A percentile compares a stretch with the other conserved stretches of the same genome.
Conservation (phyloP, 768 basidiomycete species). For the Lentinula guzmanii region DNA sequence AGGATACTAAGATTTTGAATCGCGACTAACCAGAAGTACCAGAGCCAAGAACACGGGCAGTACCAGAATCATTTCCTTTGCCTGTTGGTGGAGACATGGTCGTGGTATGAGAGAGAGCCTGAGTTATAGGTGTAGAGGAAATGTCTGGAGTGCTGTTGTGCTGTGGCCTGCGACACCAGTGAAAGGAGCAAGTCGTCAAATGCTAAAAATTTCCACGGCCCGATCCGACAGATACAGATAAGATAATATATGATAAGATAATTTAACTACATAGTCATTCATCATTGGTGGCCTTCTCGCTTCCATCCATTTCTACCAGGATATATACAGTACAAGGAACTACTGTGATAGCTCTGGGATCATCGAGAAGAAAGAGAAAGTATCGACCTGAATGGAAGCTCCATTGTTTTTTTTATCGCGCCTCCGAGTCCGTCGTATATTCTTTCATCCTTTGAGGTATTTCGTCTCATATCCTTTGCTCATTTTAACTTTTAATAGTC, state of each 20-base stretch:
- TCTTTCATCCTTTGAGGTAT: not conserved
- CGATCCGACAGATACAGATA: not conserved
- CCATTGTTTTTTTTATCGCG: not conserved
- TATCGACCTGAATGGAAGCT: too few species aligned
- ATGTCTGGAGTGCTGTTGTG: constrained; percentile 2
- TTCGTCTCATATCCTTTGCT: not conserved
- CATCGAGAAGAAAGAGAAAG: too few species aligned
- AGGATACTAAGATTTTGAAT: not conserved
- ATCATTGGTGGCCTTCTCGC: too few species aligned
- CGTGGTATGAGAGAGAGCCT: constrained; percentile 2
- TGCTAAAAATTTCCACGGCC: not conserved
- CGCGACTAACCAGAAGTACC: constrained; percentile 77
- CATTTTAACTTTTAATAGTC: not conserved
- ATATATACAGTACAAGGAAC: too few species aligned
- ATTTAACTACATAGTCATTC: not conserved
- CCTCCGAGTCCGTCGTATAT: not conserved
- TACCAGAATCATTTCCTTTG: constrained; percentile 78
- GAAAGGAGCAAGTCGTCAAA: not conserved
- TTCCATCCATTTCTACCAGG: too few species aligned
- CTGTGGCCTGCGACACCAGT: not conserved
- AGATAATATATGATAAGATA: not conserved
- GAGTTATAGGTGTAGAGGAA: not conserved
- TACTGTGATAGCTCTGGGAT: too few species aligned
- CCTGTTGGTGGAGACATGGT: constrained; percentile 43
- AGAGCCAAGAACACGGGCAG: constrained; percentile 86